These are phyloP conservation scores for Bondarzewia mesenterica DNA, from an alignment of 1,284 basidiomycete species.

Conservation along the genomic window DNA sequence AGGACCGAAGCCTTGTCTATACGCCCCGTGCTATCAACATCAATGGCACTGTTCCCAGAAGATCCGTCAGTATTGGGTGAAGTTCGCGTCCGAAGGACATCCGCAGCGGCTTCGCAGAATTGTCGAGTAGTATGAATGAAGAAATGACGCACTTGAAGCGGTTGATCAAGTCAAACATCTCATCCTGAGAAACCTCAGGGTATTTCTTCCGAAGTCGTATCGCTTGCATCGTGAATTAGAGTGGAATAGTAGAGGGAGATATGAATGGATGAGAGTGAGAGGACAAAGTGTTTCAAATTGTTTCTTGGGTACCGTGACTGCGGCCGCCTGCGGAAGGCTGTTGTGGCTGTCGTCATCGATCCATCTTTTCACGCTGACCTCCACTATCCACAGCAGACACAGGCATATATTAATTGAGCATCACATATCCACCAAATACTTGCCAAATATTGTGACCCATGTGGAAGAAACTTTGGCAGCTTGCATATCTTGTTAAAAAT, in stretches of 20 bases:
- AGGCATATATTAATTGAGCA: no score
- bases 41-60: conserved; percentile 52
- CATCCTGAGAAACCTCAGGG: conserved; percentile 85
- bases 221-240: conserved; percentile 60
- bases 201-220: conserved; percentile 90
- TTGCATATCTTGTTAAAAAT: no score
- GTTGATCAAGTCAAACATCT: conserved; percentile 89
- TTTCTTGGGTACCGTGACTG: no score
- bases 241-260: background rate
- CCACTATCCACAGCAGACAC: no score
- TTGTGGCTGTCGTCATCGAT: no score
- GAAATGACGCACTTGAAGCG: conserved; percentile 77
- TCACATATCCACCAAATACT: no score
- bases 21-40: conserved; percentile 80
- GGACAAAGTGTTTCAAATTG: no score
- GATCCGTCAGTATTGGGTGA: background rate
- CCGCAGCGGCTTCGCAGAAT: conserved; percentile 6
- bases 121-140: conserved; percentile 7
- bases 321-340: no score
- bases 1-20: conserved; percentile 80
- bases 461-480: no score
- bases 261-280: background rate
- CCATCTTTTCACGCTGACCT: no score
- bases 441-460: no score
- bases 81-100: no score